phyloP scores from a whole-genome alignment of 2,329 filamentous ascomycete species.

The Clarireedia sp. region DNA sequence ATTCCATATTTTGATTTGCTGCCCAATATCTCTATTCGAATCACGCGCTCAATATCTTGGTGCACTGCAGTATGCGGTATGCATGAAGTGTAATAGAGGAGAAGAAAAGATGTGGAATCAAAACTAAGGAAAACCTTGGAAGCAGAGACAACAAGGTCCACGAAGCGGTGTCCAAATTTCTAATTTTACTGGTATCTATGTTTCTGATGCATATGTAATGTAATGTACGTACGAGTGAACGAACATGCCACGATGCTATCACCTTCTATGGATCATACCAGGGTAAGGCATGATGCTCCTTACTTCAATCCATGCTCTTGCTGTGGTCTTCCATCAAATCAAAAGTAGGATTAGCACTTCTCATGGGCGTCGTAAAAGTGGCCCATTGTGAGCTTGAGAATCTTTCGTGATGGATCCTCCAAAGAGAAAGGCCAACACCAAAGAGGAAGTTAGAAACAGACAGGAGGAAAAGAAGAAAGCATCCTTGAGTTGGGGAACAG shows the following conservation, averaged over 20 bases:
- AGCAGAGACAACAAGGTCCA: not conserved
- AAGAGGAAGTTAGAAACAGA: too few relatives aligned
- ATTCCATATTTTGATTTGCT: conserved; percentile 5
- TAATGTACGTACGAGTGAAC: not conserved
- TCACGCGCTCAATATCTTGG: conserved; percentile 7
- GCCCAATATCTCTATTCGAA: conserved; percentile 7
- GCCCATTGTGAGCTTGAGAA: too few relatives aligned
- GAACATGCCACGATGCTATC: not conserved
- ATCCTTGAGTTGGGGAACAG: not conserved
- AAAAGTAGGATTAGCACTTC: too few relatives aligned
- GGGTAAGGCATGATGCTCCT: not conserved
- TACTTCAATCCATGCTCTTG: too few relatives aligned
- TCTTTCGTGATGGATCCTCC: too few relatives aligned
- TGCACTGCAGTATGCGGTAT: conserved; percentile 9
- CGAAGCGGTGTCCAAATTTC: not conserved
- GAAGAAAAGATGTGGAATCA: not conserved
- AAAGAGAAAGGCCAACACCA: too few relatives aligned
- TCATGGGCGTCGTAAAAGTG: too few relatives aligned
- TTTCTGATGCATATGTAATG: not conserved
- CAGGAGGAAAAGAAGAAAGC: not conserved
- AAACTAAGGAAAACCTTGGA: not conserved
- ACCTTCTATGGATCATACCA: not conserved
- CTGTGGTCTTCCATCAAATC: too few relatives aligned
- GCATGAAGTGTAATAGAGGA: conserved; percentile 3
- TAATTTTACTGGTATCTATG: not conserved